Conservation (phyloP, 2,329 filamentous ascomycete species). For the Cercospora nicotianae region DNA sequence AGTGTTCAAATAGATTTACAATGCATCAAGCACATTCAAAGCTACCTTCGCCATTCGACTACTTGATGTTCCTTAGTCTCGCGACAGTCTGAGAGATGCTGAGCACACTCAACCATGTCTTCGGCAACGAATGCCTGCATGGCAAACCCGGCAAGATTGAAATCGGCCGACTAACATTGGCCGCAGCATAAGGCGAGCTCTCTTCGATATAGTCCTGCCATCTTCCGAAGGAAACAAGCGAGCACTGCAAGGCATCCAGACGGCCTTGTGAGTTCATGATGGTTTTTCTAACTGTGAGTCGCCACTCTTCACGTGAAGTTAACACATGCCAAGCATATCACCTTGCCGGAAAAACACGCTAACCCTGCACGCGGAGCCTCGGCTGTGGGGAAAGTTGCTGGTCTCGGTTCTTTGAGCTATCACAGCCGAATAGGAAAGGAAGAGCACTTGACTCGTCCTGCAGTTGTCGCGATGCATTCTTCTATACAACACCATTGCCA, state of each 20-base stretch:
- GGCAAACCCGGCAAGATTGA: no score
- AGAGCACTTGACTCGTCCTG: conserved; percentile 6
- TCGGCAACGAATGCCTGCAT: no score
- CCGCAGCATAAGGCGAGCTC: no score
- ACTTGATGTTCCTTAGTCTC: no score
- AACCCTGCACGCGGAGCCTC: neutral
- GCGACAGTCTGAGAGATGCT: no score
- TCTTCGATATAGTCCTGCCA: no score
- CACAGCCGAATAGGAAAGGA: conserved; percentile 4
- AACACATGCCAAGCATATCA: neutral
- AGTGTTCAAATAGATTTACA: neutral
- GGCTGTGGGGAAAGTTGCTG: neutral
- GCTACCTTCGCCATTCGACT: no score
- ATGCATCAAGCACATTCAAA: neutral
- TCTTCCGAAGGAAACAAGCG: no score
- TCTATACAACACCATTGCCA: neutral
- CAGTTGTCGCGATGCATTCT: conserved; percentile 3
- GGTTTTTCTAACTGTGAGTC: neutral
- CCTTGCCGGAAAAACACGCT: neutral
- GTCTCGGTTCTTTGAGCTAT: conserved; percentile 2
- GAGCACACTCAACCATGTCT: no score
- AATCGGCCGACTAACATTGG: no score
- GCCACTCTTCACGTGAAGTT: neutral
- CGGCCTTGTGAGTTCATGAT: neutral
- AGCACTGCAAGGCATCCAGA: neutral